Conservation (phyloP, 768 basidiomycete species). For the Lactarius tabidus region DNA sequence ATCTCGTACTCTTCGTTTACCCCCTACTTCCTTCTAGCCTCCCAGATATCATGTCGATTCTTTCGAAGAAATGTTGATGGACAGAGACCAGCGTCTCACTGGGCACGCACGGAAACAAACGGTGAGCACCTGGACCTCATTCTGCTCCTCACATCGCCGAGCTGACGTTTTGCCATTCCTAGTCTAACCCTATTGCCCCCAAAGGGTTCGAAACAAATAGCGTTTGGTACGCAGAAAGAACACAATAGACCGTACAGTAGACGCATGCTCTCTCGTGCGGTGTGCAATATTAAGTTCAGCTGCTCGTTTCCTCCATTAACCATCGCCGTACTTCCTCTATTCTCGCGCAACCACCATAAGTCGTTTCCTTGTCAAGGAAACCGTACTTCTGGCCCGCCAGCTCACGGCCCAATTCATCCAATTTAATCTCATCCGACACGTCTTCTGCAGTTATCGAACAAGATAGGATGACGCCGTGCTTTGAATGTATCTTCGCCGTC, state of each 20-base stretch:
- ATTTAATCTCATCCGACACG: slow-evolving; percentile 18
- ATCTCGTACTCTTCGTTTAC: slow-evolving; percentile 8
- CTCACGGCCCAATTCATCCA: slow-evolving; percentile 29
- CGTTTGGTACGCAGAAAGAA: slow-evolving; percentile 55
- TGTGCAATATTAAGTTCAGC: slow-evolving; percentile 19
- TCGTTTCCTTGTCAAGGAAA: slow-evolving; percentile 33
- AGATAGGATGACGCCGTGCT: slow-evolving; percentile 60
- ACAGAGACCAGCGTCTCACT: slow-evolving; percentile 81
- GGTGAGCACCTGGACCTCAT: slow-evolving; percentile 45
- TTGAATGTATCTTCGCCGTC: slow-evolving; percentile 52
- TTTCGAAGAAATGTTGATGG: slow-evolving; percentile 98
- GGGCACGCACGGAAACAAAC: slow-evolving; percentile 83
- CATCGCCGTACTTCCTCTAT: slow-evolving; percentile 32
- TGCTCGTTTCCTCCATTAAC: slow-evolving; percentile 33
- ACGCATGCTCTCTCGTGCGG: neutral
- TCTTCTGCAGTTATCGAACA: slow-evolving; percentile 33
- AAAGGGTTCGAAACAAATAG: slow-evolving; percentile 68
- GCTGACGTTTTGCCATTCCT: neutral
- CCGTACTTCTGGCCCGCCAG: slow-evolving; percentile 40
- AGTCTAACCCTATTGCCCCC: slow-evolving; percentile 70
- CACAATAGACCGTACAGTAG: slow-evolving; percentile 25
- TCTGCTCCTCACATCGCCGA: neutral
- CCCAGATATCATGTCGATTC: slow-evolving; percentile 79
- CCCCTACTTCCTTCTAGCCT: slow-evolving; percentile 44
- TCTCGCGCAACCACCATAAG: slow-evolving; percentile 7